A percentile compares a stretch with the other conserved stretches of the same genome.
These are phyloP conservation scores for Hemileccinum rubropunctum DNA, from an alignment of 768 basidiomycete species.

Conservation along the genomic window DNA sequence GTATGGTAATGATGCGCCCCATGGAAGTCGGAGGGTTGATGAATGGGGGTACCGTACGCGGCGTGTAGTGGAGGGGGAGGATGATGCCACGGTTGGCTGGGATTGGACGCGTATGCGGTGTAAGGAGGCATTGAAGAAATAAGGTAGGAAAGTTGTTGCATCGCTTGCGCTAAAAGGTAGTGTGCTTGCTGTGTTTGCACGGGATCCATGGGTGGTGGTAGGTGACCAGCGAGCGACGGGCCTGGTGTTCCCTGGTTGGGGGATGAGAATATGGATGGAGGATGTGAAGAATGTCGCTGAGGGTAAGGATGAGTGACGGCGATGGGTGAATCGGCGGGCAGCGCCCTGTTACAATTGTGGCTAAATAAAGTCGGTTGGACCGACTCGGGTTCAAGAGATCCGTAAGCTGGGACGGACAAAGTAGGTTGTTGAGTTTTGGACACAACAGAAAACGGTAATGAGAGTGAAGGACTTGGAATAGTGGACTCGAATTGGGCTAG, in stretches of 20 bases:
- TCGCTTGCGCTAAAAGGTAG: conserved; percentile 37
- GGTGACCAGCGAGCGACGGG: conserved; percentile 28
- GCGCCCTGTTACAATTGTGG: background rate
- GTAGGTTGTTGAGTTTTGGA: conserved; percentile 10
- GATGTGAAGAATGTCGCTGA: conserved; percentile 18
- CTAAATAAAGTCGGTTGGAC: background rate
- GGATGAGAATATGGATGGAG: conserved; percentile 14
- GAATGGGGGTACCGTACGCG: conserved; percentile 7
- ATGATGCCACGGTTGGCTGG: conserved; percentile 23
- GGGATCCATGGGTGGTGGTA: conserved; percentile 26
- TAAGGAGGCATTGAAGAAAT: conserved; percentile 32
- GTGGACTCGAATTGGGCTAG: conserved; percentile 10
- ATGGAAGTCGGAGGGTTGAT: conserved; percentile 17
- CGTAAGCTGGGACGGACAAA: conserved; percentile 1
- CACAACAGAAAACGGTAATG: conserved; percentile 4
- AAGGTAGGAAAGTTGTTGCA: conserved; percentile 41
- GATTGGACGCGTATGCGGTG: conserved; percentile 13
- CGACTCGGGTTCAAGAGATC: conserved; percentile 9
- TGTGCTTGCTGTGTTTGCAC: conserved; percentile 37
- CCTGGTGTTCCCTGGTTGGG: conserved; percentile 14
- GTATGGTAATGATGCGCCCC: conserved; percentile 17
- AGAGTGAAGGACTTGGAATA: conserved; percentile 10
- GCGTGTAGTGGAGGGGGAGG: conserved; percentile 7
- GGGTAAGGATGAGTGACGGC: conserved; percentile 22
- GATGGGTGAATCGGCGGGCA: conserved; percentile 13